These are phyloP conservation scores for Hyaloscypha bicolor DNA, from an alignment of 495 filamentous ascomycete species.

Conservation along the genomic window DNA sequence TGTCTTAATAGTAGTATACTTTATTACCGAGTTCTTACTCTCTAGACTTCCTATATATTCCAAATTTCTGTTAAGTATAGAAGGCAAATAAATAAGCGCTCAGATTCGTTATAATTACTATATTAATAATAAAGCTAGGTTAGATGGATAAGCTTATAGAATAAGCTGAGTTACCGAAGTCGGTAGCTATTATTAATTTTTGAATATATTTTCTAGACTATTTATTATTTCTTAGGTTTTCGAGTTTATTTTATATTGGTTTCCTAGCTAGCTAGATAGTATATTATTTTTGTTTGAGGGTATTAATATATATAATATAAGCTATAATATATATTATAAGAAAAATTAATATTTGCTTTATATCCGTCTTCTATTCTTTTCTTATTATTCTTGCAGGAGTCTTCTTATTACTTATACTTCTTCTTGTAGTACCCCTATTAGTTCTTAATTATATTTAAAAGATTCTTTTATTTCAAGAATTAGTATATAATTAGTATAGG, in stretches of 20 bases:
- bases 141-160: constrained; percentile 16
- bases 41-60: constrained; percentile 18
- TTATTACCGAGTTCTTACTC: constrained; percentile 20
- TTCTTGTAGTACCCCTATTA: no score
- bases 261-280: constrained; percentile 21
- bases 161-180: no score
- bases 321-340: constrained; percentile 19
- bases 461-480: no score
- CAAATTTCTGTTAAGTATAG: constrained; percentile 19
- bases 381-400: no score
- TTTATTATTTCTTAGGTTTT: constrained; percentile 20
- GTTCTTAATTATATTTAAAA: no score
- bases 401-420: no score
- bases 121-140: constrained; percentile 20
- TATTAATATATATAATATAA: constrained; percentile 21
- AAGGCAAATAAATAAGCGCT: constrained; percentile 20
- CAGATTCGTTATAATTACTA: constrained; percentile 20
- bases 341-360: constrained; percentile 21
- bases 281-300: constrained; percentile 21
- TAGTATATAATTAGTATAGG: no score
- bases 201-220: constrained; percentile 24
- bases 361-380: constrained; percentile 21
- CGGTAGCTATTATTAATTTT: constrained; percentile 22
- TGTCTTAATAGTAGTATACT: constrained; percentile 12
- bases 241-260: constrained; percentile 23